A percentile compares a stretch with the other conserved stretches of the same genome.
phyloP scores from a whole-genome alignment of 305 asterid species.

The Caryopteris hybrid region DNA sequence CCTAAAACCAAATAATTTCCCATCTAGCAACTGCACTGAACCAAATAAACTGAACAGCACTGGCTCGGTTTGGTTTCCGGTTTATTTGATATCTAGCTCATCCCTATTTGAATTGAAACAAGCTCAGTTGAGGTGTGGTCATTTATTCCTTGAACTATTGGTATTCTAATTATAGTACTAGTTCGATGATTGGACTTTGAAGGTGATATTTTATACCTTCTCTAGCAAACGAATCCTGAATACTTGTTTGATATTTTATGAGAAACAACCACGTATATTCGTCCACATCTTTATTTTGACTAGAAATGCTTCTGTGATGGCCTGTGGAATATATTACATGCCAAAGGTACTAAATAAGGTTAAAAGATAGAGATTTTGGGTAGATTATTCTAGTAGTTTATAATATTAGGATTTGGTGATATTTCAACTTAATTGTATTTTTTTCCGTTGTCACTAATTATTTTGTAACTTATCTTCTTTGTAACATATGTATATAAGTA shows the following conservation, averaged over 20 bases:
- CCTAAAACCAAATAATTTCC: neutral
- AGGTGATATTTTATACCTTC: neutral
- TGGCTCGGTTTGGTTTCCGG: neutral
- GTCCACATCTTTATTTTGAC: neutral
- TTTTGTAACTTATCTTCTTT: slow-evolving; percentile 10
- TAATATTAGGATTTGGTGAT: neutral
- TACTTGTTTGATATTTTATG: neutral
- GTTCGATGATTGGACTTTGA: slow-evolving; percentile 5
- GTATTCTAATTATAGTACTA: neutral
- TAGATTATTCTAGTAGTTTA: neutral
- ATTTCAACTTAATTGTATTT: neutral
- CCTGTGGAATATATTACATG: neutral
- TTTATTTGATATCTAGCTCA: neutral
- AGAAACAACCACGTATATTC: neutral
- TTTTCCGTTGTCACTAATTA: neutral
- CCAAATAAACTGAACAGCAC: neutral
- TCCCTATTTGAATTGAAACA: neutral
- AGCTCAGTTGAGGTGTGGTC: neutral
- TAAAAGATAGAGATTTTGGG: neutral
- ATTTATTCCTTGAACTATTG: neutral
- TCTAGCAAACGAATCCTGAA: neutral
- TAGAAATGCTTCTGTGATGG: neutral
- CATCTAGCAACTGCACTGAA: neutral
- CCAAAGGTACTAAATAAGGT: neutral
- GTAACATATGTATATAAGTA: neutral